Evolutionary conservation across 345 rosid species (phyloP), one percentile per base, ranked within the genome.

Genomic region (Lepidium sativum): DNA sequence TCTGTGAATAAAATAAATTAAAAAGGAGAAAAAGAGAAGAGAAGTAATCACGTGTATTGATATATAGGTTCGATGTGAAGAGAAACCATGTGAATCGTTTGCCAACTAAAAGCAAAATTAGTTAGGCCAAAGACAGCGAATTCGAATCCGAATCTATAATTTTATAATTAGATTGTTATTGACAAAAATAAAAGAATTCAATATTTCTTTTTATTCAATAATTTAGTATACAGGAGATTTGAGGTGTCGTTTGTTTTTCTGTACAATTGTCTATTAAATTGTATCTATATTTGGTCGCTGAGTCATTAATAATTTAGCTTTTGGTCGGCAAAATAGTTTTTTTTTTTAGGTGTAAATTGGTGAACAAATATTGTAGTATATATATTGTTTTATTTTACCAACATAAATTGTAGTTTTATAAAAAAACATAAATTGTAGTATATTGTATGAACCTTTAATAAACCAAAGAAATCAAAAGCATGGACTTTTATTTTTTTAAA

Each of bases 11-110:
- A 35, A 8, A 43, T 18, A 41, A 9, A 29, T n/a, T 16, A 4
- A 23, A 31, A 31, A 20, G 40, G 32, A 9, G n/a, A 32, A 55
- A 43, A 43, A 45, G 17, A 16, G 21, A 63, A n/a, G 54, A 33
- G 37, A 49, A 37, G 38, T 55, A 5, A 20, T 71, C 69, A 63
- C 65, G 64, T 63, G 70, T 63, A 40, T 32, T 51, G 73, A 69
- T 40, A 60, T 53, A 69, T 53, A 53, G 47, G 63, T 12, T 68
- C 57, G 67, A 65, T 59, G 55, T 42, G 67, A 72, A 51, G 49
- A 65, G 67, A 58, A 72, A 41, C 49, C 76, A 65, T 65, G 76
- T 72, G 76, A 72, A 65, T 58, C 41, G 67, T 65, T 72, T 60
- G 66, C 71, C 67, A 72, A 72, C 76, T 25, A 72, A 72, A 65